These are phyloP conservation scores for Plasmodium knowlesi DNA, from an alignment of 169 alveolate species.

Conservation along the genomic window DNA sequence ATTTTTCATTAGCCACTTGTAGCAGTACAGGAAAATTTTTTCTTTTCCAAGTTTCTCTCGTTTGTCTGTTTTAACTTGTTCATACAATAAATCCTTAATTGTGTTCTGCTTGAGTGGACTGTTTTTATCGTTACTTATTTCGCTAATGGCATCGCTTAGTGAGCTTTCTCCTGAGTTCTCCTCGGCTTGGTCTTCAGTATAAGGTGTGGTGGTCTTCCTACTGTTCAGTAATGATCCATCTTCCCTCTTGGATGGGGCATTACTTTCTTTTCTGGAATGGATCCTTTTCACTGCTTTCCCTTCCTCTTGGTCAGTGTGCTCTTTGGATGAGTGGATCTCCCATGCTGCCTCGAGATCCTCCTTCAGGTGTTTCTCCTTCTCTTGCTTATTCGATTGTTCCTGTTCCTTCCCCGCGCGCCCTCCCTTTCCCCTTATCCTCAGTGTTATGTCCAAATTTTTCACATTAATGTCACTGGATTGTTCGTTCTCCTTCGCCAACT, in stretches of 20 bases:
- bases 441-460: slow-evolving; percentile 31
- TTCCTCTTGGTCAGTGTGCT: neutral
- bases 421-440: slow-evolving; percentile 7
- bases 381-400: neutral
- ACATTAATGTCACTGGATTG: neutral
- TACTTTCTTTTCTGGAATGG: neutral
- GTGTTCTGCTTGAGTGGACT: neutral
- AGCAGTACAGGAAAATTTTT: neutral
- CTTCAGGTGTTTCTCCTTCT: neutral
- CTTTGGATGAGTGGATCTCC: neutral
- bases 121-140: neutral
- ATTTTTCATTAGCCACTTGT: neutral
- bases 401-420: neutral
- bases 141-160: neutral
- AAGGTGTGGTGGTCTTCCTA: neutral
- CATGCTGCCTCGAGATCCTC: neutral
- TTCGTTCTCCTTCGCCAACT: slow-evolving; percentile 47
- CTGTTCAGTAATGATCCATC: neutral
- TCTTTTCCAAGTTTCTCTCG: neutral
- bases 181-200: neutral
- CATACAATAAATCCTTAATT: neutral
- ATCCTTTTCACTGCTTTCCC: neutral
- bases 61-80: neutral
- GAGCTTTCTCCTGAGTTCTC: neutral
- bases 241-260: neutral